Evolutionary conservation across 345 rosid species (phyloP).

Genomic region (Hibiscus tridactylites): DNA sequence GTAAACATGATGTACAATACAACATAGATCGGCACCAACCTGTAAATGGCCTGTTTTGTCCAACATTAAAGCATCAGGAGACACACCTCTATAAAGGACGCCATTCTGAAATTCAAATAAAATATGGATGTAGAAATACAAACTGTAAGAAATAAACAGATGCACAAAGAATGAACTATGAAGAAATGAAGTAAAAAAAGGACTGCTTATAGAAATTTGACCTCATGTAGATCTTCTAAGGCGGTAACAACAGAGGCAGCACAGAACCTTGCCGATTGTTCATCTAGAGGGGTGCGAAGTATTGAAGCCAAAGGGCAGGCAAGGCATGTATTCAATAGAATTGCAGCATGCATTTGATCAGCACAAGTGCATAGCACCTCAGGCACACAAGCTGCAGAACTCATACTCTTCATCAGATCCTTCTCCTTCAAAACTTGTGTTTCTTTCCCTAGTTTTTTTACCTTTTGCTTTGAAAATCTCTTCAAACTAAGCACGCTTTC

Average conservation of each 20-base stretch:
- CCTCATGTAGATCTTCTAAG: constrained; percentile 77
- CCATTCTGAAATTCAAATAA: constrained; percentile 48
- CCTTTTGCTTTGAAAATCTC: constrained; percentile 75
- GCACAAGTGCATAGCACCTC: constrained; percentile 58
- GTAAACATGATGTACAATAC: not conserved
- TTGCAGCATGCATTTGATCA: constrained; percentile 56
- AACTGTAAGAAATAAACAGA: not conserved
- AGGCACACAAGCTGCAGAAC: constrained; percentile 59
- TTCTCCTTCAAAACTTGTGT: constrained; percentile 71
- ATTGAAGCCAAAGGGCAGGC: constrained; percentile 75
- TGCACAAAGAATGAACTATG: not conserved
- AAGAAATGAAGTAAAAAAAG: not conserved
- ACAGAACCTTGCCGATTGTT: constrained; percentile 60
- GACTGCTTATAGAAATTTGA: constrained; percentile 17
- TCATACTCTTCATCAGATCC: constrained; percentile 59
- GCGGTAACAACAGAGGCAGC: constrained; percentile 69
- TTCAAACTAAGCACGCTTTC: constrained; percentile 61
- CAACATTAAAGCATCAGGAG: constrained; percentile 79
- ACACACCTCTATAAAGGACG: constrained; percentile 78
- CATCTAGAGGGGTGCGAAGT: constrained; percentile 67
- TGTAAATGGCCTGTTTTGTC: constrained; percentile 70
- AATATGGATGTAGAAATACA: not conserved
- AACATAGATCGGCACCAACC: constrained; percentile 32
- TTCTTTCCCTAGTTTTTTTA: constrained; percentile 73
- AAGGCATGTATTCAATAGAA: constrained; percentile 59